phyloP scores from a whole-genome alignment of 225 moss, liverwort and hornwort genomes.

The Sphagnum tenellum region DNA sequence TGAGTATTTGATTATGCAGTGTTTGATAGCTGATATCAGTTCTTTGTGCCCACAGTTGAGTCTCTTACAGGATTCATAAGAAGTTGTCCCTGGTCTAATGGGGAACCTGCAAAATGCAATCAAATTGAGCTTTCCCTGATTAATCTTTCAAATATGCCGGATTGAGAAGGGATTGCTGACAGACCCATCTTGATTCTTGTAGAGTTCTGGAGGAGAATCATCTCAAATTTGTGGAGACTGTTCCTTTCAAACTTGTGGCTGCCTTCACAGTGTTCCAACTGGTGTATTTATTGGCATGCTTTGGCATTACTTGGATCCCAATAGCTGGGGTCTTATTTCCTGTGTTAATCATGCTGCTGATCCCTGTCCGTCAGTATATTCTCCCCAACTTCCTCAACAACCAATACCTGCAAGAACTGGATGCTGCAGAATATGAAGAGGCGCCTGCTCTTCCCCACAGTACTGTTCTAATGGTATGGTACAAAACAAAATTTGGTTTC shows the following conservation, averaged over 20 bases:
- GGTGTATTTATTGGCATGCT: conserved; percentile 56
- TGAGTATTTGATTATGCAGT: not conserved
- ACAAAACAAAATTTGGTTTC: not conserved
- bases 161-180: too few relatives aligned
- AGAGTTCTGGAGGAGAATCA: conserved; percentile 48
- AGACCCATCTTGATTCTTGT: not conserved
- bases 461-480: not conserved
- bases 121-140: too few relatives aligned
- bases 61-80: too few relatives aligned
- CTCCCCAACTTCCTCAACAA: conserved; percentile 36
- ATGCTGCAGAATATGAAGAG: conserved; percentile 56
- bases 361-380: conserved; percentile 59
- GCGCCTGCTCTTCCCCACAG: conserved; percentile 14
- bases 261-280: conserved; percentile 65
- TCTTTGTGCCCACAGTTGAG: too few relatives aligned
- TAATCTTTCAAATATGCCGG: too few relatives aligned
- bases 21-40: too few relatives aligned
- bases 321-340: conserved; percentile 65
- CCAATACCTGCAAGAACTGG: conserved; percentile 49
- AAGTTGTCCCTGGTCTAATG: too few relatives aligned
- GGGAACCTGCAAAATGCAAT: too few relatives aligned
- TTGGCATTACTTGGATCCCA: conserved; percentile 64
- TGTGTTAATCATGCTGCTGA: conserved; percentile 55
- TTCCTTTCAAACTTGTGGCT: conserved; percentile 56
- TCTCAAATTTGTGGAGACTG: conserved; percentile 34